Evolutionary conservation across 2,329 filamentous ascomycete species (phyloP), one percentile per base, ranked within the genome.

Genomic region (Periconia digitata): DNA sequence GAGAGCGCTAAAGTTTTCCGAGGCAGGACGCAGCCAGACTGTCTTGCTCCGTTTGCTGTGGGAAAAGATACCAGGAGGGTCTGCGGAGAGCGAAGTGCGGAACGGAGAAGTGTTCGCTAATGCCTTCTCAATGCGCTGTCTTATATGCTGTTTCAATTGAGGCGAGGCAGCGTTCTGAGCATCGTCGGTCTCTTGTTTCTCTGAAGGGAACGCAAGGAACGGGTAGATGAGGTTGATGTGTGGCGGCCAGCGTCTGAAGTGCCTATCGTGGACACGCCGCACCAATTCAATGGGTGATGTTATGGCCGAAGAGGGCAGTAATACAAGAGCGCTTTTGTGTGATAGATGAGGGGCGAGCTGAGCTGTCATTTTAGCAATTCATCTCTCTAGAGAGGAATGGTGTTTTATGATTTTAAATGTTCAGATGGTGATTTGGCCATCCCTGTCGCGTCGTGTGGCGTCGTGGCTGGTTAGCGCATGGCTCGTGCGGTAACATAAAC

Each of bases 211-310:
- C 8, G 51, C 46, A 43, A 66, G 27, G 51, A 67, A 68, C 12
- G 63, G 64, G 43, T 66, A 66, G 38, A 68, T 47, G 20, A 66
- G 44, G 36, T 68, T 68, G 41, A 66, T 63, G 38, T 68, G 64
- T 7, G 64, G 58, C 21, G 62, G 64, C 66, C 62, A 66, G 16
- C 63, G 60, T 8, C 43, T 44, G 47, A 60, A 66, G 24, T 63
- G 55, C 40, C 53, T 60, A 48, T 68, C 64, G 46, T 62, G 49
- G 8, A 47, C 42, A 15, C 55, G 48, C 34, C 66, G 60, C 7
- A 66, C 46, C 15, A 48, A 43, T 41, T 66, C 64, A 20, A 68
- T 62, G 17, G 64, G 60, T 15, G 56, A 40, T 24, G 51, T 42
- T 15, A 67, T 61, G 18, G 43, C 46, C 3, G 56, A 22, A 2